A percentile compares a stretch with the other conserved stretches of the same genome.
Evolutionary conservation across 2,329 filamentous ascomycete species (phyloP).

Genomic region (Scopulariopsis brevicaulis): DNA sequence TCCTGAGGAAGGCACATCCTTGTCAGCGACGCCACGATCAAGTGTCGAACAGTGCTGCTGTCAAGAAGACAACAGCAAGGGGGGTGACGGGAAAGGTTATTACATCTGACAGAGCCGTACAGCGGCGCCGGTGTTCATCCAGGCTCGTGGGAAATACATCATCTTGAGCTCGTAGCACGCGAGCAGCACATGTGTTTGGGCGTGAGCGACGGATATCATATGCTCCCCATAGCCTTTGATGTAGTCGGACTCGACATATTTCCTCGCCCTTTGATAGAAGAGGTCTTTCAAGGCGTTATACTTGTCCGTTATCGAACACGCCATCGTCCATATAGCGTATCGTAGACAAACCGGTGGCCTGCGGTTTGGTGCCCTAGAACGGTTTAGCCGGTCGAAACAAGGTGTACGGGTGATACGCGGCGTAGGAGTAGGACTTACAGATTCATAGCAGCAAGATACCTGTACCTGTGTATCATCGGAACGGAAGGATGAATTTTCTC

Average conservation of each 20-base stretch:
- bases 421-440: slow-evolving; percentile 33
- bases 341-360: slow-evolving; percentile 79
- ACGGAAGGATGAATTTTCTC: slow-evolving; percentile 77
- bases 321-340: slow-evolving; percentile 93
- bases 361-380: slow-evolving; percentile 57
- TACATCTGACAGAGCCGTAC: slow-evolving; percentile 77
- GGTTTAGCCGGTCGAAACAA: not conserved
- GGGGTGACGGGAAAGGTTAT: slow-evolving; percentile 13
- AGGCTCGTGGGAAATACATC: slow-evolving; percentile 94
- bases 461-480: slow-evolving; percentile 81
- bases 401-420: not conserved
- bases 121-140: slow-evolving; percentile 80
- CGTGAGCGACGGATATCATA: slow-evolving; percentile 76
- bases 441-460: slow-evolving; percentile 82
- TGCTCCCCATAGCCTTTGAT: slow-evolving; percentile 86
- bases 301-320: slow-evolving; percentile 76
- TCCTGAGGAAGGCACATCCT: slow-evolving; percentile 47
- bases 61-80: not conserved
- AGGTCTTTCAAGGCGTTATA: slow-evolving; percentile 70
- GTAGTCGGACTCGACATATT: slow-evolving; percentile 82
- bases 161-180: slow-evolving; percentile 88
- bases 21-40: not conserved
- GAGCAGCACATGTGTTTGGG: slow-evolving; percentile 73
- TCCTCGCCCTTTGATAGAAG: slow-evolving; percentile 82
- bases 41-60: not conserved